Conservation (phyloP, 306 rosid species). For the Morella rubra region DNA sequence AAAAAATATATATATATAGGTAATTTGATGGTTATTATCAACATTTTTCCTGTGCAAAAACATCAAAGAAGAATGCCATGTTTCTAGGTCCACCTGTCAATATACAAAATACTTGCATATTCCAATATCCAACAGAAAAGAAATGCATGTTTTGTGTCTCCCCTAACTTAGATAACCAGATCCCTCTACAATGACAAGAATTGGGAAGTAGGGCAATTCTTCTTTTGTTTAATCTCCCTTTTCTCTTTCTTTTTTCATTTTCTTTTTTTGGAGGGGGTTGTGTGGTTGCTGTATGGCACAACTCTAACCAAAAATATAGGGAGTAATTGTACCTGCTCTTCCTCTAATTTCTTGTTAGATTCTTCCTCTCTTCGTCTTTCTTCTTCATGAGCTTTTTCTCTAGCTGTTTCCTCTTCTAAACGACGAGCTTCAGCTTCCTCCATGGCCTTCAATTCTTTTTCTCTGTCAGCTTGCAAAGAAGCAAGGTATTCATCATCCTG, state of each 20-base stretch:
- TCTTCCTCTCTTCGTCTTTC: conserved; percentile 77
- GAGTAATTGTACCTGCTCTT: conserved; percentile 61
- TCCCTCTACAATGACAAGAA: neutral
- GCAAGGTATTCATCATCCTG: conserved; percentile 98
- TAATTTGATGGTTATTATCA: neutral
- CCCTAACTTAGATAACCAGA: neutral
- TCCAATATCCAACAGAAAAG: neutral
- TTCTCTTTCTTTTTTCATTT: too few species aligned
- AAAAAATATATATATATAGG: neutral
- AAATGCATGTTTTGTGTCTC: neutral
- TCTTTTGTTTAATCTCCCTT: too few species aligned
- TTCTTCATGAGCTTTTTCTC: conserved; percentile 65
- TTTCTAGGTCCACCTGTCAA: neutral
- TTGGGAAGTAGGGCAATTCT: neutral
- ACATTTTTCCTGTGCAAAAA: neutral
- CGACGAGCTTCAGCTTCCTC: conserved; percentile 81
- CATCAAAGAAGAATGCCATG: neutral
- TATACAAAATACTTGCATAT: neutral
- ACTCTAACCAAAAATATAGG: neutral
- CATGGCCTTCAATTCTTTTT: conserved; percentile 71
- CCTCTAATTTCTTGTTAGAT: conserved; percentile 64
- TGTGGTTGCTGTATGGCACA: neutral
- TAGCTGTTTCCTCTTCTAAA: conserved; percentile 48
- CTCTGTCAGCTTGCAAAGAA: conserved; percentile 83
- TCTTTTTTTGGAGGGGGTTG: too few species aligned